Percentiles rank a stretch among this genome's conserved stretches.
Conservation (phyloP, 2,329 filamentous ascomycete species). For the Talaromyces sp. region DNA sequence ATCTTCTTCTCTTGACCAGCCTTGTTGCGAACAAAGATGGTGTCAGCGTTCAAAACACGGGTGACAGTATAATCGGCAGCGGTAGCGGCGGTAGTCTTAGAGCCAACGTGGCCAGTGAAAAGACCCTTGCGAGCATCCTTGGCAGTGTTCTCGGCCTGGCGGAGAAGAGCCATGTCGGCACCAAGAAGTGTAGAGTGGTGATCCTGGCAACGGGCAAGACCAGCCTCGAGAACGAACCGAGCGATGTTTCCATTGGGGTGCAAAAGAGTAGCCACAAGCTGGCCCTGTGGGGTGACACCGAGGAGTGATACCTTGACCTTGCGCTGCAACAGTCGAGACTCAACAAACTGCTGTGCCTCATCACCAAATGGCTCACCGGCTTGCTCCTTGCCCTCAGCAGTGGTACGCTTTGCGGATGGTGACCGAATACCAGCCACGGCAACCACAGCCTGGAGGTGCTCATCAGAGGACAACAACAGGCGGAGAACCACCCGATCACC, state of each 20-base stretch:
- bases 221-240: conserved; percentile 84
- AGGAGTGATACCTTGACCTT: conserved; percentile 80
- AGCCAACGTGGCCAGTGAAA: conserved; percentile 76
- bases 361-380: conserved; percentile 87
- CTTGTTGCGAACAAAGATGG: conserved; percentile 83
- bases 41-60: conserved; percentile 86
- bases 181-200: conserved; percentile 94
- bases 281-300: conserved; percentile 84
- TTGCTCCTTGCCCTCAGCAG: conserved; percentile 77
- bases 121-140: conserved; percentile 75
- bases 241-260: conserved; percentile 93
- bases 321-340: conserved; percentile 81
- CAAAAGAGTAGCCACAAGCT: conserved; percentile 83
- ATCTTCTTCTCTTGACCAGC: conserved; percentile 83
- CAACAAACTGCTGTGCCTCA: conserved; percentile 85
- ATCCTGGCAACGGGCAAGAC: conserved; percentile 89
- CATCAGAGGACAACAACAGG: conserved; percentile 75
- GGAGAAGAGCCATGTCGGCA: conserved; percentile 79
- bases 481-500: conserved; percentile 88
- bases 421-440: conserved; percentile 86
- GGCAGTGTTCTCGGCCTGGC: conserved; percentile 83
- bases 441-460: conserved; percentile 87
- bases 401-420: conserved; percentile 83
- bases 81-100: conserved; percentile 61
- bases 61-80: conserved; percentile 77